Conservation (phyloP, 1,284 basidiomycete species). For the Cryptococcus sp. region DNA sequence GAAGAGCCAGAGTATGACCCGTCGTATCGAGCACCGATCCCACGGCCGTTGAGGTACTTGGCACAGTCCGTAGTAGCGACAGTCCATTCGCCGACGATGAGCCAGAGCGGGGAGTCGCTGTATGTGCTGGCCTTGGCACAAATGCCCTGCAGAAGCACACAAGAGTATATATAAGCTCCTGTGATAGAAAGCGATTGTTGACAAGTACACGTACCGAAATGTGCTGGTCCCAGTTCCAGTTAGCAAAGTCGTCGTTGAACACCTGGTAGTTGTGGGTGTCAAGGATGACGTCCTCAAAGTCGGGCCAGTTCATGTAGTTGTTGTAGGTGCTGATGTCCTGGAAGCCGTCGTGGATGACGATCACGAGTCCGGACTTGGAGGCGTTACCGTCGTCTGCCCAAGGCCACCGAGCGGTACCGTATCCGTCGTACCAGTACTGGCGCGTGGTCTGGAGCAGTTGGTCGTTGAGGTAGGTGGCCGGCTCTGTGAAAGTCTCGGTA, state of each 20-base stretch:
- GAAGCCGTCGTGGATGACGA: slow-evolving; percentile 82
- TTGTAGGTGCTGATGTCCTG: slow-evolving; percentile 70
- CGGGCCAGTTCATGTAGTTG: slow-evolving; percentile 61
- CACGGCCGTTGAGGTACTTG: slow-evolving; percentile 68
- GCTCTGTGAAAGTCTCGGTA: slow-evolving; percentile 53
- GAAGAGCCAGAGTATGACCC: slow-evolving; percentile 67
- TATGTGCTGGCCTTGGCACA: slow-evolving; percentile 58
- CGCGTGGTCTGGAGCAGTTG: slow-evolving; percentile 58
- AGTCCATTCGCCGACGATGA: slow-evolving; percentile 77
- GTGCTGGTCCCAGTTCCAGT: slow-evolving; percentile 60
- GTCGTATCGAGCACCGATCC: slow-evolving; percentile 72
- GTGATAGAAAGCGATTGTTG: no score
- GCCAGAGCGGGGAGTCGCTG: slow-evolving; percentile 60
- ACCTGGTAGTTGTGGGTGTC: slow-evolving; percentile 83
- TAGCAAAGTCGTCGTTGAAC: slow-evolving; percentile 62
- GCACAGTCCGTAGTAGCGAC: slow-evolving; percentile 79
- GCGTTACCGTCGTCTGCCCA: slow-evolving; percentile 54
- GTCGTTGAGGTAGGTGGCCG: slow-evolving; percentile 65
- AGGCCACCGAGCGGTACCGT: slow-evolving; percentile 69
- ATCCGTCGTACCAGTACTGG: slow-evolving; percentile 63
- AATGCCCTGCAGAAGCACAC: slow-evolving; percentile 39
- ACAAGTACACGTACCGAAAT: slow-evolving; percentile 54
- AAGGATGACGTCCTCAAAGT: slow-evolving; percentile 65
- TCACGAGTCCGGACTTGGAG: slow-evolving; percentile 39
- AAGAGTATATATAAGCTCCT: neutral